These are phyloP conservation scores for Cornus suecica DNA, from an alignment of 148 eudicot species.

Conservation along the genomic window DNA sequence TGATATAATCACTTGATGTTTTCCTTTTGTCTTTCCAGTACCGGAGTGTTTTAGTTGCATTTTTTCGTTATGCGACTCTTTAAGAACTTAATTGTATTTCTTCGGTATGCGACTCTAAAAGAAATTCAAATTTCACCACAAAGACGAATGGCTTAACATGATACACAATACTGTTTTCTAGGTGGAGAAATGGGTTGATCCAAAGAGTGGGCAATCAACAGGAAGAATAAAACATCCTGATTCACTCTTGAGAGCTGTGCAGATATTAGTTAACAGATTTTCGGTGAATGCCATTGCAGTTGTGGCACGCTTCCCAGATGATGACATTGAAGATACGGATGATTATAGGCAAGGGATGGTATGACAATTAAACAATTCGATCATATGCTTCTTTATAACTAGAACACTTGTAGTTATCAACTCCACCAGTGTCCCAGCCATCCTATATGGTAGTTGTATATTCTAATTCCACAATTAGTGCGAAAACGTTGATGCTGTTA, in stretches of 20 bases:
- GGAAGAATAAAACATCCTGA: slow-evolving; percentile 85
- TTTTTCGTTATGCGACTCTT: neutral
- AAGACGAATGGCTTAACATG: neutral
- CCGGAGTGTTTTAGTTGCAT: neutral
- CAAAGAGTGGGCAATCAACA: slow-evolving; percentile 74
- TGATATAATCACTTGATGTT: neutral
- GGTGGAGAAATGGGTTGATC: slow-evolving; percentile 91
- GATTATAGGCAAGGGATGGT: slow-evolving; percentile 89
- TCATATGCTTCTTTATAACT: neutral
- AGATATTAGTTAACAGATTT: slow-evolving; percentile 42
- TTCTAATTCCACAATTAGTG: neutral
- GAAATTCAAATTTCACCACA: neutral
- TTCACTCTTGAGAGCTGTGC: slow-evolving; percentile 80
- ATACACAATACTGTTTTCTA: slow-evolving; percentile 16
- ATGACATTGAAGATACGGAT: slow-evolving; percentile 57
- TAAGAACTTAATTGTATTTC: neutral
- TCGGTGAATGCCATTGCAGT: slow-evolving; percentile 87
- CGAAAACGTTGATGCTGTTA: neutral
- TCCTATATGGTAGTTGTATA: neutral
- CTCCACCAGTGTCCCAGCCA: neutral
- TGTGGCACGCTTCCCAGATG: slow-evolving; percentile 89
- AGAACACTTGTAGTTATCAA: neutral
- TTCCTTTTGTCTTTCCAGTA: neutral
- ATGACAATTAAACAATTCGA: slow-evolving; percentile 9
- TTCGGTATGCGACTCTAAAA: neutral